Evolutionary conservation across 2,329 filamentous ascomycete species (phyloP).

Genomic region (Calonectria hongkongensis): DNA sequence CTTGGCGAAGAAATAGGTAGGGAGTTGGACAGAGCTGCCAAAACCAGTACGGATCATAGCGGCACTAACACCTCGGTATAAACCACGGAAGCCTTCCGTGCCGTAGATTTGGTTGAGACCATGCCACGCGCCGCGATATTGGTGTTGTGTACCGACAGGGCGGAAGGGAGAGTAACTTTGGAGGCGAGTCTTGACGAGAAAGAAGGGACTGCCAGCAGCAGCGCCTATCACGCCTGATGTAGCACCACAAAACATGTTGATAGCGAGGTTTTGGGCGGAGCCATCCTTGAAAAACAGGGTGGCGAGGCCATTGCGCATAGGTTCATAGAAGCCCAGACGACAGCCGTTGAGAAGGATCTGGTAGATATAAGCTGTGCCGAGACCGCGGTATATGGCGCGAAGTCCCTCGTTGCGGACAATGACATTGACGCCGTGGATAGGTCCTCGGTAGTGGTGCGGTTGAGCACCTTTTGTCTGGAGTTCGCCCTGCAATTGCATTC

Average conservation of each 20-base stretch:
- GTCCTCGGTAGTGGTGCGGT: slow-evolving; percentile 91
- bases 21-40: slow-evolving; percentile 95
- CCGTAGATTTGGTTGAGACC: slow-evolving; percentile 87
- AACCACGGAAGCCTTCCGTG: slow-evolving; percentile 84
- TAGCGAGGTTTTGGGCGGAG: slow-evolving; percentile 86
- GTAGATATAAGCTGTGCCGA: slow-evolving; percentile 96
- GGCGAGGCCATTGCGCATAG: slow-evolving; percentile 84
- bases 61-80: slow-evolving; percentile 93
- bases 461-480: slow-evolving; percentile 90
- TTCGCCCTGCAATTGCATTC: slow-evolving; percentile 97
- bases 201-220: slow-evolving; percentile 95
- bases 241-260: slow-evolving; percentile 97
- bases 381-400: slow-evolving; percentile 88
- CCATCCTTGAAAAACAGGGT: slow-evolving; percentile 82
- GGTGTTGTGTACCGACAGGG: slow-evolving; percentile 97
- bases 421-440: slow-evolving; percentile 91
- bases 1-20: slow-evolving; percentile 99
- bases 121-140: slow-evolving; percentile 90
- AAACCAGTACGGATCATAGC: slow-evolving; percentile 98
- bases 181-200: slow-evolving; percentile 96
- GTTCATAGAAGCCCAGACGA: slow-evolving; percentile 97
- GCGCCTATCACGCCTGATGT: slow-evolving; percentile 92
- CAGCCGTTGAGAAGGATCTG: slow-evolving; percentile 98
- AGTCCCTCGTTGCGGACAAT: slow-evolving; percentile 94
- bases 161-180: slow-evolving; percentile 95